Conservation (phyloP, 257 asterid genomes). For the Nicotiana paniculata region DNA sequence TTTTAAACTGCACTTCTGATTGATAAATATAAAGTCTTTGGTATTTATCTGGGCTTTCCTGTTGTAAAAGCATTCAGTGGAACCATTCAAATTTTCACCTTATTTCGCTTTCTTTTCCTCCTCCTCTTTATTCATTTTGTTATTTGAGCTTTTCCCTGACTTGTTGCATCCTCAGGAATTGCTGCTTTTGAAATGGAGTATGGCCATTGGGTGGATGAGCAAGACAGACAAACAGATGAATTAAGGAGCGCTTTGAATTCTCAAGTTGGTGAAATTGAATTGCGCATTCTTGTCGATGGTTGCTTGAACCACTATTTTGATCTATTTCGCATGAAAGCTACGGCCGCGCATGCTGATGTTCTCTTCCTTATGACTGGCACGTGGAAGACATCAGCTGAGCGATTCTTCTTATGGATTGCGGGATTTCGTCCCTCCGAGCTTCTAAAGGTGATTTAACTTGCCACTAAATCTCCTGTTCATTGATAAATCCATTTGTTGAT, state of each 20-base stretch:
- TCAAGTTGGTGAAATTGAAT: constrained; percentile 46
- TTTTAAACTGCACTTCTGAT: not conserved
- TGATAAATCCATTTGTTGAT: not conserved
- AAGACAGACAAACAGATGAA: constrained; percentile 42
- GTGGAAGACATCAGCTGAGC: constrained; percentile 87
- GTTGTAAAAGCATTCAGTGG: not conserved
- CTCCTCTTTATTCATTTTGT: not conserved
- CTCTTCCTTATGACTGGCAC: constrained; percentile 75
- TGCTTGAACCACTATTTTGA: constrained; percentile 62
- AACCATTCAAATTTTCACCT: not conserved
- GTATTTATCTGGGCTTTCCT: not conserved
- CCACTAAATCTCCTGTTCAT: not conserved
- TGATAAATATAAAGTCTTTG: not conserved
- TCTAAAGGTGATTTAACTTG: constrained; percentile 47
- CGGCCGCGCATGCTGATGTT: constrained; percentile 73
- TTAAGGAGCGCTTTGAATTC: constrained; percentile 57
- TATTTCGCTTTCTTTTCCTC: not conserved
- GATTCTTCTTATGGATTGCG: constrained; percentile 90
- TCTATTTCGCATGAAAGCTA: constrained; percentile 75
- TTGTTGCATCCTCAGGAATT: constrained; percentile 36
- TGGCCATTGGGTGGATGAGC: constrained; percentile 80
- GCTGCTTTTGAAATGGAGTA: constrained; percentile 70
- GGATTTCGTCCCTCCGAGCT: constrained; percentile 90
- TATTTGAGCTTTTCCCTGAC: constrained; percentile 3
- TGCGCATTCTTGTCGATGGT: constrained; percentile 41